Percentiles rank a stretch among this genome's conserved stretches.
phyloP scores from a whole-genome alignment of 2,329 filamentous ascomycete genomes.

The Colletotrichum paranaense region DNA sequence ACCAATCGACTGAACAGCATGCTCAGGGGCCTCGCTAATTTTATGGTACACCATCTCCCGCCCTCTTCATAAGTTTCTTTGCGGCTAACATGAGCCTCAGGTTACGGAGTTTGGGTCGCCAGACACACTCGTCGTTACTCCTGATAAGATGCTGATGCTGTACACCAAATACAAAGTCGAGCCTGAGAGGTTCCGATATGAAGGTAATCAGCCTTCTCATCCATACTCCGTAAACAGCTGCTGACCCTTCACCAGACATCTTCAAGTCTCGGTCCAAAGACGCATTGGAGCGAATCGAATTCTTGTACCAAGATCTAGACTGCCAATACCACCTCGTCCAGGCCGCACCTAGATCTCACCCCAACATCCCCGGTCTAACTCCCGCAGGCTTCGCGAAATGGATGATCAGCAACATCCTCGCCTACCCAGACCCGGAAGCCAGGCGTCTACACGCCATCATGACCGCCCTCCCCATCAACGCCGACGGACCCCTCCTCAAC shows the following conservation, averaged over 20 bases:
- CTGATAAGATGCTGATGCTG: constrained; percentile 79
- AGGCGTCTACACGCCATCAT: constrained; percentile 76
- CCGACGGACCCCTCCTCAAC: constrained; percentile 60
- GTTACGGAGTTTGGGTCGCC: constrained; percentile 41
- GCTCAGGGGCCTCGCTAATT: constrained; percentile 77
- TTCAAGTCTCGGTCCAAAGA: constrained; percentile 58
- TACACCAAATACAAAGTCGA: constrained; percentile 75
- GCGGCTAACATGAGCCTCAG: constrained; percentile 36
- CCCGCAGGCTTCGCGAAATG: constrained; percentile 76
- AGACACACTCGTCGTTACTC: constrained; percentile 73
- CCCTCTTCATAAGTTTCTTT: background rate
- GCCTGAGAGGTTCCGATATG: constrained; percentile 76
- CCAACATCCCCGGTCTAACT: constrained; percentile 73
- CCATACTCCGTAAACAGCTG: too few species aligned
- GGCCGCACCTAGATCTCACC: constrained; percentile 59
- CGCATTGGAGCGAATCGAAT: constrained; percentile 63
- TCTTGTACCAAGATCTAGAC: constrained; percentile 65
- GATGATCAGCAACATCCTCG: constrained; percentile 78
- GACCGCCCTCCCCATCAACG: constrained; percentile 74
- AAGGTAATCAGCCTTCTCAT: constrained; percentile 58
- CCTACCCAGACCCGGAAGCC: constrained; percentile 81
- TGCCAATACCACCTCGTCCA: constrained; percentile 76
- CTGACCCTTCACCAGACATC: constrained; percentile 53
- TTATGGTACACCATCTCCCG: constrained; percentile 66
- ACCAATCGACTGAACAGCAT: constrained; percentile 78